Conservation (phyloP, 192 early-diverging fungal species). For the Dimargaris verticillata region DNA sequence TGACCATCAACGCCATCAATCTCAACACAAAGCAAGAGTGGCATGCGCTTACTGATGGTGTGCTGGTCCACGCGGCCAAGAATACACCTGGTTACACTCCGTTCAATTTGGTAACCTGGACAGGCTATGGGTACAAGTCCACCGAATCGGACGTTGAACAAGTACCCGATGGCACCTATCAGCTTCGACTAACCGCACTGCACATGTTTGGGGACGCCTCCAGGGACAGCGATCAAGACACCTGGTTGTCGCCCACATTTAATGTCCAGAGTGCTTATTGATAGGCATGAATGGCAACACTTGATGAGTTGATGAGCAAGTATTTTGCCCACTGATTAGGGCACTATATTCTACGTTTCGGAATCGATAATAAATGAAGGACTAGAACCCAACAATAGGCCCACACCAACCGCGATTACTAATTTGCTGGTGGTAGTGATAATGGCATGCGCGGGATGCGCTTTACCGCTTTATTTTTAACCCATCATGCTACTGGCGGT, state of each 20-base stretch:
- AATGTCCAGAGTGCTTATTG: constrained; percentile 7
- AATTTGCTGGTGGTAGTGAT: too few species aligned
- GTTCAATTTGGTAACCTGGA: constrained; percentile 2
- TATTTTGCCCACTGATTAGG: too few species aligned
- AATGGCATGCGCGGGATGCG: too few species aligned
- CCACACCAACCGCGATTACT: too few species aligned
- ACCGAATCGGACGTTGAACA: not conserved
- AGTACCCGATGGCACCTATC: constrained; percentile 22
- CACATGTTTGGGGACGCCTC: constrained; percentile 20
- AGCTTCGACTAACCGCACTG: constrained; percentile 16
- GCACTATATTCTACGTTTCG: too few species aligned
- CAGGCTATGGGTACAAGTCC: constrained; percentile 5
- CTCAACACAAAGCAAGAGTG: not conserved
- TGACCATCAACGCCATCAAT: constrained; percentile 6
- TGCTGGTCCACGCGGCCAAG: not conserved
- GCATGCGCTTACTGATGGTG: not conserved
- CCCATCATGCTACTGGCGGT: too few species aligned
- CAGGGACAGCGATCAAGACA: constrained; percentile 20
- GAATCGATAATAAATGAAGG: too few species aligned
- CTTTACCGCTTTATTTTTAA: too few species aligned
- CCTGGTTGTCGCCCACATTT: constrained; percentile 22
- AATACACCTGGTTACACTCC: not conserved
- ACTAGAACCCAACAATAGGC: too few species aligned
- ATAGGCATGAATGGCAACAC: too few species aligned
- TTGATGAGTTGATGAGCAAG: too few species aligned